Evolutionary conservation across 305 asterid species (phyloP).

Genomic region (Withania somnifera): DNA sequence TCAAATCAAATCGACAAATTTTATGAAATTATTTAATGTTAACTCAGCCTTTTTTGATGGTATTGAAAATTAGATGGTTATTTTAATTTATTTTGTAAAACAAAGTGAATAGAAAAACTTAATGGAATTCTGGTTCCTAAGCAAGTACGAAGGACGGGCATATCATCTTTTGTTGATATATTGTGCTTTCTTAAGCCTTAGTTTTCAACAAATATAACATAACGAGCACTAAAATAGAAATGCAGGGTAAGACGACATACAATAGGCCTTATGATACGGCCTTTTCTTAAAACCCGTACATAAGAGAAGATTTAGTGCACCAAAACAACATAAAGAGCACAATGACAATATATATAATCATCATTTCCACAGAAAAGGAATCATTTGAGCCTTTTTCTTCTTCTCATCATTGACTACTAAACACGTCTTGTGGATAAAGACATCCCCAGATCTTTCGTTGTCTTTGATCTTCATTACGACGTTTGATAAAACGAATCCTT

Average conservation of each 20-base stretch:
- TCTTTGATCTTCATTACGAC: background rate
- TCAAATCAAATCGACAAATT: too few species aligned
- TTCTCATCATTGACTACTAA: background rate
- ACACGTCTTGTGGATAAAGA: background rate
- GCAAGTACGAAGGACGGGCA: background rate
- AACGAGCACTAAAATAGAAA: background rate
- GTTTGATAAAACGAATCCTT: background rate
- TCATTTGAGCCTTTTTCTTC: background rate
- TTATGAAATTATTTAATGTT: too few species aligned
- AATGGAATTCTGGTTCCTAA: background rate
- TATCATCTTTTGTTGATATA: background rate
- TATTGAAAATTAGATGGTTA: background rate
- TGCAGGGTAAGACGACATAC: too few species aligned
- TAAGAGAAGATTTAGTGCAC: too few species aligned
- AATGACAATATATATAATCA: background rate
- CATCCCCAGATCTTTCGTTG: too few species aligned
- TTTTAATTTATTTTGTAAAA: too few species aligned
- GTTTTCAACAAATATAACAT: slow-evolving; percentile 1
- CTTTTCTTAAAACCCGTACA: too few species aligned
- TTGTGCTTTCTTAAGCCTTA: background rate
- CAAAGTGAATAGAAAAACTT: too few species aligned
- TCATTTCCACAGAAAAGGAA: background rate
- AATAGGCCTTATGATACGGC: too few species aligned
- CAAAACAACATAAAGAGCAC: background rate
- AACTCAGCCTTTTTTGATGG: background rate